Evolutionary conservation across 1,284 basidiomycete species (phyloP), one percentile per base, ranked within the genome.

Genomic region (Sporisorium scitamineum): DNA sequence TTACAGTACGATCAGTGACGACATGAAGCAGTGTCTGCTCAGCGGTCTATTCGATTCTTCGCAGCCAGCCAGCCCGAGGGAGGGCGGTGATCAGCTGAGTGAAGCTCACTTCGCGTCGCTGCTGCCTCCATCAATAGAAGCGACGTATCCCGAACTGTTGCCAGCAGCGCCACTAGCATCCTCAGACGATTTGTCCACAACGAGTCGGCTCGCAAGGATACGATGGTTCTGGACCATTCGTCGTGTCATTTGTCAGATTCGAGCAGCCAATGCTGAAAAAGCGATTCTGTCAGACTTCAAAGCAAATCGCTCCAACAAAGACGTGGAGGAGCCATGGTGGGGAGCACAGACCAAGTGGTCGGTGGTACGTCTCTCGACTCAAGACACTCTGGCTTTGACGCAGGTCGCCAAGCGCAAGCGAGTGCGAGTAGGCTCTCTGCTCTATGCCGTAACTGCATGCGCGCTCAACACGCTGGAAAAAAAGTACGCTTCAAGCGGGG

Each of bases 141-240:
- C 69, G 2, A 57, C 69, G 2, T 76, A 76, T 29, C 73, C 73
- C 8, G 64, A 68, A 13, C 13, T 68, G 6, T 55, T 76, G 1
- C 69, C 68, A 1, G 11, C 57, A 3, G 0, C 45, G n/a, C 13
- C 54, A 20, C n/a, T 55, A 13, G 24, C 5, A 7, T 31, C 54
- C 14, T 10, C 47, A 11, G 31, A 37, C 7, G 34, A 27, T 24
- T 34, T 61, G 8, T 47, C 50, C 5, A 14, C n/a, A 18, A 6
- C 31, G 16, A 34, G 56, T 16, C 61, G 64, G 0, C 52, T 58
- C 11, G 65, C 69, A 13, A 63, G 61, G 10, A n/a, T 52, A 32
- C 64, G 73, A 5, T 76, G 73, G 73, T 76, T 76, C 62, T 76
- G 73, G 73, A 63, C 61, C 2, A 71, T 76, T 18, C 64, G 73